Base-by-base conservation (phyloP, 352 stramenopile species). In the Pythium chondricola region DNA sequence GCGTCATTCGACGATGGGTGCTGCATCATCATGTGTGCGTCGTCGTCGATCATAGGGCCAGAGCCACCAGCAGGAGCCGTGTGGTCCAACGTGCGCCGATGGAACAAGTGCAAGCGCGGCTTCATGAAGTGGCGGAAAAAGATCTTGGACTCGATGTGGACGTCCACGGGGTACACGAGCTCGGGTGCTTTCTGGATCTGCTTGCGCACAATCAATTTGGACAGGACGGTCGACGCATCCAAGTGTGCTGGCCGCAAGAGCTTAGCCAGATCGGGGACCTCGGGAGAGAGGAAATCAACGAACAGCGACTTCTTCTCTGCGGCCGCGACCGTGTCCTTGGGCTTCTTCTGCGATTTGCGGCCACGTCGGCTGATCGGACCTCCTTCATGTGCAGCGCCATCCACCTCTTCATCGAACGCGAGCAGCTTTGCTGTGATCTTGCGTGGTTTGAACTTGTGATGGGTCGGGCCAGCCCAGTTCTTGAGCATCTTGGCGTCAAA, bases 51-150 rank as follows among this genome's bases (percentile, higher is more conserved):
- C 11, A 30, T n/a, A n/a, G 27, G 42, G 26, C 30, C 52, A 36
- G 16, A 44, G 22, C 13, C 64, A 57, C 8, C 61, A 51, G 51
- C 26, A 13, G 36, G 43, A n/a, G n/a, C n/a, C n/a, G n/a, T n/a
- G n/a, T n/a, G n/a, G n/a, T n/a, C n/a, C 21, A 39, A 29, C 11
- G 55, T 22, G 10, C 43, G 48, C 11, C 56, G 56, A 57, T 73
- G 79, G 48, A 89, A 89, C 26, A 83, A 78, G 3, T 70, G 69
- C 11, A 79, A 63, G 18, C 71, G 69, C n/a, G 81, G 76, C 49
- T 89, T 88, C 44, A 87, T 66, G 37, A 93, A 93, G 37, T 86
- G 74, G 14, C 72, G 71, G 57, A 87, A 88, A 42, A 88, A 93
- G 22, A 78, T 45, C 14, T 69, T 53, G 0, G 85, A 52, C 31